Evolutionary conservation across 2,329 filamentous ascomycete species (phyloP).

Genomic region (Rhynchosporium secalis): DNA sequence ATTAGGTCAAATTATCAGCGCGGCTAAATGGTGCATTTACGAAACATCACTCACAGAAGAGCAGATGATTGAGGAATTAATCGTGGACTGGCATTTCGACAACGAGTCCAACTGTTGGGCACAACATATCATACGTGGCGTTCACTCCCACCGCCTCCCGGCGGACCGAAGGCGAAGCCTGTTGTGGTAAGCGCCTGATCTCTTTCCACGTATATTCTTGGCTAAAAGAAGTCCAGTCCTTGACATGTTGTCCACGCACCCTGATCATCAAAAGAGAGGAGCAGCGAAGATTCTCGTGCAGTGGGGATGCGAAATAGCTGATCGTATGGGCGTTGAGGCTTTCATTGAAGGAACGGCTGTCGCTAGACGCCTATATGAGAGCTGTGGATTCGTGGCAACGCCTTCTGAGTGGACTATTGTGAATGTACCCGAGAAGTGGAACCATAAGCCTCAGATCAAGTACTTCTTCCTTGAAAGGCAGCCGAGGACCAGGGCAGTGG

Average conservation of each 20-base stretch:
- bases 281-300: constrained; percentile 43
- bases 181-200: constrained; percentile 22
- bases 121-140: constrained; percentile 19
- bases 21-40: constrained; percentile 27
- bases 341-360: constrained; percentile 17
- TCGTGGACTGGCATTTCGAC: constrained; percentile 28
- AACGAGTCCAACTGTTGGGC: constrained; percentile 26
- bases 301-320: constrained; percentile 45
- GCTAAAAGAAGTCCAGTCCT: constrained; percentile 29
- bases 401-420: constrained; percentile 18
- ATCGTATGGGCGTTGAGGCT: constrained; percentile 39
- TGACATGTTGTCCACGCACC: constrained; percentile 43
- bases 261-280: constrained; percentile 42
- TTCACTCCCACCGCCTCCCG: constrained; percentile 20
- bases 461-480: constrained; percentile 26
- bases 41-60: constrained; percentile 19
- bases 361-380: constrained; percentile 28
- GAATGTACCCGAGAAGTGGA: constrained; percentile 27
- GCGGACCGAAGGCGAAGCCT: constrained; percentile 22
- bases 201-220: background rate
- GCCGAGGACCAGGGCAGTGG: background rate
- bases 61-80: constrained; percentile 21
- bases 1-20: constrained; percentile 25
- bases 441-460: constrained; percentile 18
- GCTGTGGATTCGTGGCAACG: constrained; percentile 23